A percentile compares a stretch with the other conserved stretches of the same genome.
Conservation (phyloP, 345 rosid species). For the Euclidium syriacum region DNA sequence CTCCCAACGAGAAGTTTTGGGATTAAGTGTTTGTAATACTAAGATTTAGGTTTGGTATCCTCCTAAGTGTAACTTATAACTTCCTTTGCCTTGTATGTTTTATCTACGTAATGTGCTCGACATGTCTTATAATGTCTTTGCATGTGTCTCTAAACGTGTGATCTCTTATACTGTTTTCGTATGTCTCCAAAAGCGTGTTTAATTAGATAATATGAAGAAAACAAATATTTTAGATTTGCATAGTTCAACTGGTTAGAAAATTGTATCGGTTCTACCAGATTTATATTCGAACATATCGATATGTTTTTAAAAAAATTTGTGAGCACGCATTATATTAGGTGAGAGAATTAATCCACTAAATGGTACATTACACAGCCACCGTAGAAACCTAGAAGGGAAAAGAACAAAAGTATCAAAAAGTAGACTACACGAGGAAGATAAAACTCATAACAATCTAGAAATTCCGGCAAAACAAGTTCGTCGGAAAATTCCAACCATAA, state of each 20-base stretch:
- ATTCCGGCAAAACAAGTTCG: too few species aligned
- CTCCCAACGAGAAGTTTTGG: conserved; percentile 9
- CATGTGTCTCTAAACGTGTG: conserved; percentile 10
- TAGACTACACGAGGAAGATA: too few species aligned
- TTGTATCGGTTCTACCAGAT: neutral
- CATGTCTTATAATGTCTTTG: conserved; percentile 8
- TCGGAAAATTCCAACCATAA: too few species aligned
- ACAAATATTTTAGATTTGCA: neutral
- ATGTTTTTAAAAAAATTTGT: too few species aligned
- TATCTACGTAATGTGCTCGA: conserved; percentile 11
- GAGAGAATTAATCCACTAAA: too few species aligned
- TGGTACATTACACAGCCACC: too few species aligned
- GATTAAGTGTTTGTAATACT: conserved; percentile 10
- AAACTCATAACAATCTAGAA: too few species aligned
- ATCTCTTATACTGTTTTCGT: conserved; percentile 2
- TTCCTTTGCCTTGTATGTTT: conserved; percentile 11
- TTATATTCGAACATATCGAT: neutral
- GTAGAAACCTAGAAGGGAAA: too few species aligned
- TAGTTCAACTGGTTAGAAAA: neutral
- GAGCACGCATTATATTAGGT: too few species aligned
- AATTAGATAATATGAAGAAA: neutral
- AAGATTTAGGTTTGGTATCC: conserved; percentile 16
- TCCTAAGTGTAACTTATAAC: conserved; percentile 12
- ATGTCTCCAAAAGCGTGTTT: neutral
- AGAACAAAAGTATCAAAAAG: too few species aligned